These are phyloP conservation scores for Lichina pygmaea DNA, from an alignment of 495 filamentous ascomycete species.

Conservation along the genomic window DNA sequence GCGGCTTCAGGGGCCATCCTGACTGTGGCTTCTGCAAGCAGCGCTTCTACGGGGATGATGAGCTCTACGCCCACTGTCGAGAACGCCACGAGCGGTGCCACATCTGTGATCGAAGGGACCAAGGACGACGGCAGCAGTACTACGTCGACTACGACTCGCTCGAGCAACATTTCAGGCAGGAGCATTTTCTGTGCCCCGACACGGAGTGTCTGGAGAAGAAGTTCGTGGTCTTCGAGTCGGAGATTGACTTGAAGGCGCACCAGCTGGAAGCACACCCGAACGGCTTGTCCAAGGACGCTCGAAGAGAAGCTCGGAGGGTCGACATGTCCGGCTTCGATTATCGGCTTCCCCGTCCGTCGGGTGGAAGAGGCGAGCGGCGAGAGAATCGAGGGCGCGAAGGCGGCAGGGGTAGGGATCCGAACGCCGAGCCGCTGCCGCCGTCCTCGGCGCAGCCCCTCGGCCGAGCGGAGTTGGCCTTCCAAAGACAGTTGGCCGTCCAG, in stretches of 20 bases:
- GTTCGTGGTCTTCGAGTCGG: conserved; percentile 86
- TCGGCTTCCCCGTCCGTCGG: conserved; percentile 38
- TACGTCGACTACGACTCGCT: conserved; percentile 66
- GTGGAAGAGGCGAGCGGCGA: conserved; percentile 24
- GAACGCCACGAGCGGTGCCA: conserved; percentile 86
- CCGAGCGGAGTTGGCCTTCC: conserved; percentile 75
- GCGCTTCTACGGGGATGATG: conserved; percentile 87
- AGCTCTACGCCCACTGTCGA: conserved; percentile 77
- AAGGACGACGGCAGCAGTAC: conserved; percentile 53
- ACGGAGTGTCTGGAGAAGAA: conserved; percentile 85
- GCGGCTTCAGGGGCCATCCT: conserved; percentile 86
- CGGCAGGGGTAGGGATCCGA: conserved; percentile 45
- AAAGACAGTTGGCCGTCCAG: conserved; percentile 77
- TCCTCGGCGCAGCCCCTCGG: conserved; percentile 62
- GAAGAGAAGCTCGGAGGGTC: conserved; percentile 61
- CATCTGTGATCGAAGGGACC: conserved; percentile 57
- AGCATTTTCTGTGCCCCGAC: conserved; percentile 70
- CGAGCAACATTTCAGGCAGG: conserved; percentile 59
- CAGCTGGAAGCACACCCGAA: conserved; percentile 53
- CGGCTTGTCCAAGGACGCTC: conserved; percentile 54
- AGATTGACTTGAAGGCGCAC: conserved; percentile 80
- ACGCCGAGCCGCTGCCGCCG: conserved; percentile 48
- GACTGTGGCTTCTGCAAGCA: conserved; percentile 79
- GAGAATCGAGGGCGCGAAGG: conserved; percentile 16
- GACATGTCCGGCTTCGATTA: conserved; percentile 71